phyloP scores from a whole-genome alignment of 169 alveolate genomes.

The Plasmodium vivax region DNA sequence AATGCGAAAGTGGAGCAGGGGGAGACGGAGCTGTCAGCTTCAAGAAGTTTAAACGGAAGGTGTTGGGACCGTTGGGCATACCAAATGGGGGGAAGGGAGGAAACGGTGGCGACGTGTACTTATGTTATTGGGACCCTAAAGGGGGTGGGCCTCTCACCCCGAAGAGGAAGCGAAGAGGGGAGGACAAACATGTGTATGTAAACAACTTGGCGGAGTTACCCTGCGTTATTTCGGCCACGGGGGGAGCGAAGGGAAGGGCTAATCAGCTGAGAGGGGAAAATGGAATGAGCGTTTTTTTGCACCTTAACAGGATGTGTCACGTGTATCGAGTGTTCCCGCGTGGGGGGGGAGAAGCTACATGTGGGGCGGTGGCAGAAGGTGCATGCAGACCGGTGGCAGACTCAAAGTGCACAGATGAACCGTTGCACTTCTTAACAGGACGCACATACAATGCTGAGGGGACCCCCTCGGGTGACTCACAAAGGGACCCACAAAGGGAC shows the following conservation, averaged over 20 bases:
- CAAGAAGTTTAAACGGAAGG: slow-evolving; percentile 53
- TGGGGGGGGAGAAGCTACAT: background rate
- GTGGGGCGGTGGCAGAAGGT: background rate
- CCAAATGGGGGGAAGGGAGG: slow-evolving; percentile 76
- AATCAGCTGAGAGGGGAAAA: slow-evolving; percentile 58
- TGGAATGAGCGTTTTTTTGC: slow-evolving; percentile 38
- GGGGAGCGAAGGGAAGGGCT: slow-evolving; percentile 47
- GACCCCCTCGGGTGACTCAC: background rate
- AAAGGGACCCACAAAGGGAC: background rate
- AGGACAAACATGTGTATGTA: slow-evolving; percentile 29
- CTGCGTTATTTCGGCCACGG: slow-evolving; percentile 28
- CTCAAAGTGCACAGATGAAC: background rate
- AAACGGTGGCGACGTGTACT: slow-evolving; percentile 54
- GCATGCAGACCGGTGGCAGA: background rate
- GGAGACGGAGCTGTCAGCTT: slow-evolving; percentile 66
- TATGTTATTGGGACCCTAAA: slow-evolving; percentile 18
- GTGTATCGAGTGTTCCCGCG: slow-evolving; percentile 16
- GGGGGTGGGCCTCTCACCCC: background rate
- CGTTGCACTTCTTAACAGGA: background rate
- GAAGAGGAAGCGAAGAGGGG: slow-evolving; percentile 11
- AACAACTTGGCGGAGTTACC: slow-evolving; percentile 49
- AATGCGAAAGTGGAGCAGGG: slow-evolving; percentile 62
- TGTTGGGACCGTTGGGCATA: slow-evolving; percentile 54
- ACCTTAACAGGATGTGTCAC: slow-evolving; percentile 56
- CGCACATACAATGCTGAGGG: background rate